Evolutionary conservation across 495 filamentous ascomycete species (phyloP), one percentile per base, ranked within the genome.

Genomic region (Entonaema liquescens): DNA sequence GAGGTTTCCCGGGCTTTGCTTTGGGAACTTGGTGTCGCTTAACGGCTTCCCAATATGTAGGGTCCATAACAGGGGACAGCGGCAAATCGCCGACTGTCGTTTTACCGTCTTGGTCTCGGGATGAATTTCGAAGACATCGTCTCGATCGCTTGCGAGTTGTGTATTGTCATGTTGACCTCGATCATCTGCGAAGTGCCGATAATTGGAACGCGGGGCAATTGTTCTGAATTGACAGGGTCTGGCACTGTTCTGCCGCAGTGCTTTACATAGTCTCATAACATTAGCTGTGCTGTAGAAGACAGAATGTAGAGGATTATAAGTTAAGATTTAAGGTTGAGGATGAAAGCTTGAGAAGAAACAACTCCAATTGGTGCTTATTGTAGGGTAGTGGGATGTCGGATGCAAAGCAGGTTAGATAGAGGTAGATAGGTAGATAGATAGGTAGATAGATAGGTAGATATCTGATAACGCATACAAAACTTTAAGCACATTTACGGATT

Each of bases 61-160:
- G 81, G 58, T 88, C 83, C 83, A 88, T 86, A 17, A 86, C 21
- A 3, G 85, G 85, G 3, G 85, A 88, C 7, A 85, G 26, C 12
- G 85, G 85, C 15, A 85, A 69, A 0, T 75, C 49, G 15, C 82
- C 82, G 11, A 75, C 70, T 1, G 71, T 72, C 0, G 83, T 85
- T 26, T 54, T 58, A 85, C 70, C 12, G 78, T 80, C 66, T 80
- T 81, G 6, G 42, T 76, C 3, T 71, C 62, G 0, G 68, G 35
- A 56, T 81, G 68, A 47, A 84, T 58, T 21, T 76, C 55, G 13
- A 79, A 74, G 19, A 19, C 50, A 54, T 66, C 64, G n/a, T 70
- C 71, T 36, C 67, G 23, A 9, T 67, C 67, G 62, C 62, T 70
- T 4, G 62, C 57, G 3, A 49, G 57, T 4, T 38, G 65, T 19